Evolutionary conservation across 345 rosid genomes (phyloP), one percentile per base, ranked within the genome.

Genomic region (Salix brachista): DNA sequence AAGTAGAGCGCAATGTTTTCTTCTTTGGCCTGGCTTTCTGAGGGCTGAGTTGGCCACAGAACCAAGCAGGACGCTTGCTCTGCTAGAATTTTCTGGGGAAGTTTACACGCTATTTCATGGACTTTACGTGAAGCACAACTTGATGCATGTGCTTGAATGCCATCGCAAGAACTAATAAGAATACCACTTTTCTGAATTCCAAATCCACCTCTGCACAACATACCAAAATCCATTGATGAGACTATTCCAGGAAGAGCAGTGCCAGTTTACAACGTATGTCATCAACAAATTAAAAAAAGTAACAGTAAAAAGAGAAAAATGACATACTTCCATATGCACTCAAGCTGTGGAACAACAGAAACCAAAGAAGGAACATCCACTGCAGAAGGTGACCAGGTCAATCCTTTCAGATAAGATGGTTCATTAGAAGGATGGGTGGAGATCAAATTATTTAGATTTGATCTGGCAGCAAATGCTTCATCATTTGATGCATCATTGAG

Each of bases 101-200:
- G 86, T 56, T 85, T 86, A 37, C 81, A 87, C 74, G 74, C 90
- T 71, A 87, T 82, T 82, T 90, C 92, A 80, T 79, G 82, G 82
- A 92, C 98, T 88, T 83, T 90, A 56, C 91, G 89, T 21, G 98
- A 88, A 65, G 95, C 95, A 83, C 79, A 88, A 54, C 86, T 81
- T 77, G 98, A 89, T 68, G 89, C 77, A 77, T 94, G 91, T 32
- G 97, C 98, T 88, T 74, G 77, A 17, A 74, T 74, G 37, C 77
- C 77, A 6, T 36, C 70, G 19, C 36, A 32, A 28, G 69, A 25
- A 18, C 46, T 46, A 13, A 17, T 41, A 44, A 60, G 8, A 1
- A 13, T 10, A 30, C 36, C 50, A 21, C 75, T 32, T 60, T 46
- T 26, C 77, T 30, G 70, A 36, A 66, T 18, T 34, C 34, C 41